Evolutionary conservation across 2,329 filamentous ascomycete species (phyloP), one percentile per base, ranked within the genome.

Genomic region (Zasmidium angulare): DNA sequence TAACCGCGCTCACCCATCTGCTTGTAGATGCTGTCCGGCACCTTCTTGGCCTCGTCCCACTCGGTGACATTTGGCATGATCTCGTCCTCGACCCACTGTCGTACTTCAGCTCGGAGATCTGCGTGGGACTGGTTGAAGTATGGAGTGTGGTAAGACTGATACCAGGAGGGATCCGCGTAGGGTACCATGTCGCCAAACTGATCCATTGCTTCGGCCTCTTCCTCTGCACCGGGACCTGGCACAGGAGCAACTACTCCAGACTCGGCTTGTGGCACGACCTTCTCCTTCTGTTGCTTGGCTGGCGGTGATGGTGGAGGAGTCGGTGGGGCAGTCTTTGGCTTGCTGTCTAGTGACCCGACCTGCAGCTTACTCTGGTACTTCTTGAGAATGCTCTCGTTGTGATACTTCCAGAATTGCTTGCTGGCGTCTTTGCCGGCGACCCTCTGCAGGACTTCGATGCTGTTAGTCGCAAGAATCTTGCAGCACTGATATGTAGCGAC

Each of bases 41-140:
- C 92, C 73, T 88, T 85, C 81, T 92, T 96, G 69, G 88, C 90
- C 82, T 98, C 95, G 69, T 99, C 95, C 95, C 95, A 99, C 76
- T 99, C 95, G 46, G 87, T 89, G 58, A 98, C 91, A 69, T 93
- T 84, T 21, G 95, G 93, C 81, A 96, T 92, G 74, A 98, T 88
- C 69, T 91, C 90, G 58, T 82, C 84, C 62, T 96, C 90, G 57
- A 99, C 86, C 93, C 93, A 99, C 80, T 92, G 84, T 71, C 95
- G 90, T 61, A 97, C 83, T 81, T 99, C 95, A 65, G 86, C 88
- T 61, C 95, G 91, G 52, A 99, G 88, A 53, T 91, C 92, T 58
- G 87, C 93, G 77, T 99, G 95, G 3, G 91, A 87, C 77, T 96
- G 89, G 79, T 97, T 97, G 84, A 89, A 96, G 84, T 97, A 98